These are phyloP conservation scores for Salix arbutifolia DNA, from an alignment of 345 rosid species.

Conservation along the genomic window DNA sequence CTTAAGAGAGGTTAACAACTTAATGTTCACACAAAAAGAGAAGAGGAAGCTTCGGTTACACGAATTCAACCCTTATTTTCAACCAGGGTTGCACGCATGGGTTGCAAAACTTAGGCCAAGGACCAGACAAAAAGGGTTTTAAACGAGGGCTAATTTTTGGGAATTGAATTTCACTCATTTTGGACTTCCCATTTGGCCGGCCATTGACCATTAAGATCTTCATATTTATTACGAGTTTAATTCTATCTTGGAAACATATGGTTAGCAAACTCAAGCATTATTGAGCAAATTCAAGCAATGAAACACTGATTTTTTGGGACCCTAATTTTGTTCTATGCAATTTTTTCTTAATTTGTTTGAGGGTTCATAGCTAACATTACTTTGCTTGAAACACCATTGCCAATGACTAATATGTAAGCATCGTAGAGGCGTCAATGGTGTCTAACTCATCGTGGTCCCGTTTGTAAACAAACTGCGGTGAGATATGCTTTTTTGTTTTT, in stretches of 20 bases:
- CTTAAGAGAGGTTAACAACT: neutral
- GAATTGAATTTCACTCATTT: constrained; percentile 25
- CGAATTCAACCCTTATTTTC: constrained; percentile 38
- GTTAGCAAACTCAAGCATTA: constrained; percentile 33
- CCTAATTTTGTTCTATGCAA: neutral
- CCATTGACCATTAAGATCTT: constrained; percentile 20
- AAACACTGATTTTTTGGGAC: neutral
- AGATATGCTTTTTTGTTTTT: neutral
- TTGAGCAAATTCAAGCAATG: neutral
- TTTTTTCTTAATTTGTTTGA: too few species aligned
- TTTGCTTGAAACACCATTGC: neutral
- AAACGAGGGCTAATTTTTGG: constrained; percentile 12
- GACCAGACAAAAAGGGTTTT: constrained; percentile 5
- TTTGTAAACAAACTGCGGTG: neutral
- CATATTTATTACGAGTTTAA: constrained; percentile 19
- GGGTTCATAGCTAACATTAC: neutral
- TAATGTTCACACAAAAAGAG: neutral
- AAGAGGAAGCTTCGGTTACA: constrained; percentile 27
- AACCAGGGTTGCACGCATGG: constrained; percentile 1
- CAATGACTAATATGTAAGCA: neutral
- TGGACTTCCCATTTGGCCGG: constrained; percentile 18
- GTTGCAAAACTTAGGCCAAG: neutral
- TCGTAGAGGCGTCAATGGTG: neutral
- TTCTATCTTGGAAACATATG: constrained; percentile 22
- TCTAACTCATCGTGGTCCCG: neutral